These are phyloP conservation scores for Tolypocladium album DNA, from an alignment of 2,329 filamentous ascomycete genomes.

Conservation along the genomic window DNA sequence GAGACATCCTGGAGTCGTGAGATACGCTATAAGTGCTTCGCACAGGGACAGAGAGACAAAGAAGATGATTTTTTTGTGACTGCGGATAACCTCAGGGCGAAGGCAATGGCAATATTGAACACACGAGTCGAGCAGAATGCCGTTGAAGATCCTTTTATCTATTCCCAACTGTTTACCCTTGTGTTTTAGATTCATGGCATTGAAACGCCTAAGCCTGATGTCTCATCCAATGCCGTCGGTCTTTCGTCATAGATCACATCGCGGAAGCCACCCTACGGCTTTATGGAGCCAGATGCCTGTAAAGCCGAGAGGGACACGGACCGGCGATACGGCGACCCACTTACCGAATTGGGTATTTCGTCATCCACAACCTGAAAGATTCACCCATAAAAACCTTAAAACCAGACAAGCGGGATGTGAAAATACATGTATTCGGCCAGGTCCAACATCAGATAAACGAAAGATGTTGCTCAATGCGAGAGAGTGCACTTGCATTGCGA, in stretches of 20 bases:
- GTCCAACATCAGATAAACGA: too few relatives aligned
- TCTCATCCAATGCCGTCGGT: slow-evolving; percentile 11
- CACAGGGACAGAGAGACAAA: neutral
- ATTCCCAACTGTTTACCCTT: neutral
- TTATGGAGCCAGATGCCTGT: neutral
- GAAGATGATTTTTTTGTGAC: neutral
- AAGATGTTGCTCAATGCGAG: too few relatives aligned
- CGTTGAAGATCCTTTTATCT: neutral
- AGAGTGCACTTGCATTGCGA: too few relatives aligned
- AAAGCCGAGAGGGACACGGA: neutral
- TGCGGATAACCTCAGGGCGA: neutral
- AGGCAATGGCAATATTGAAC: neutral
- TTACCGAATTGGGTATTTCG: neutral
- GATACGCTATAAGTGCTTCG: neutral
- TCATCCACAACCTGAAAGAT: too few relatives aligned
- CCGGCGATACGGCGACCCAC: neutral
- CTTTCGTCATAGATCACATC: neutral
- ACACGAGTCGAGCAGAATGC: neutral
- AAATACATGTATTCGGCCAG: too few relatives aligned
- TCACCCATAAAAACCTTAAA: too few relatives aligned
- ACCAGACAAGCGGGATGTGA: too few relatives aligned
- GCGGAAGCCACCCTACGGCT: neutral
- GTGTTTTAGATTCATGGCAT: neutral
- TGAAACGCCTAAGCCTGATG: neutral
- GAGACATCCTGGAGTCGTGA: slow-evolving; percentile 11